Base-by-base conservation (phyloP, 805 yeast species). In the Kodamaea sagamina region DNA sequence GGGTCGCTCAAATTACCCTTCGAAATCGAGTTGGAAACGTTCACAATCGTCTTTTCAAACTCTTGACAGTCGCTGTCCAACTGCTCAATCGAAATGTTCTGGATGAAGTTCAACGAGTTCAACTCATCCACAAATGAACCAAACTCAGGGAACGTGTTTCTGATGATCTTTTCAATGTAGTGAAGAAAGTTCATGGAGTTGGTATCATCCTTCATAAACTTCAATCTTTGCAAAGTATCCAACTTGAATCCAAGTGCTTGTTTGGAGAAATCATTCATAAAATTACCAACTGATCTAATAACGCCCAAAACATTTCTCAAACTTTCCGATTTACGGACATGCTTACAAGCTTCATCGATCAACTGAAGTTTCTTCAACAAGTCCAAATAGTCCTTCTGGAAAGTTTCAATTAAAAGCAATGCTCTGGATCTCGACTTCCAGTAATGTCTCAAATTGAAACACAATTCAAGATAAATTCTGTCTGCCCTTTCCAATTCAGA, bases 341-440 rank as follows among this genome's bases (percentile, higher is more conserved):
- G 73, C 31, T 76, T 77, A 32, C 83, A 80, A 0, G 97, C 97
- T 16, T 72, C 74, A 53, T 90, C 97, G 25, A 93, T 67, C 36
- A 74, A 57, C 46, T 82, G 76, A 41, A 93, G 67, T 59, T 89
- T 90, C 6, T 65, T 59, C 4, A 82, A 76, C 25, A 90, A 66
- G 43, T 86, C 93, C 19, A 72, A 68, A 61, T 88, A 89, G 45
- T 93, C 98, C 51, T 78, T 83, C 51, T 86, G 88, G 61, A 77
- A 89, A 1, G 82, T 75, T 36, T 85, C 79, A 7, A 82, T 73
- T 10, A 90, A 75, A 39, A 81, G 71, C 42, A 93, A 63, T 0
- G 97, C 95, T 48, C 96, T 71, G 67, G 92, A 85, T 59, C 99
- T 78, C 1, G 96, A 81, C 48, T 82, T 79, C 99, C 99, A 95